Evolutionary conservation across 2,329 filamentous ascomycete species (phyloP).

Genomic region (Alternaria triticina): DNA sequence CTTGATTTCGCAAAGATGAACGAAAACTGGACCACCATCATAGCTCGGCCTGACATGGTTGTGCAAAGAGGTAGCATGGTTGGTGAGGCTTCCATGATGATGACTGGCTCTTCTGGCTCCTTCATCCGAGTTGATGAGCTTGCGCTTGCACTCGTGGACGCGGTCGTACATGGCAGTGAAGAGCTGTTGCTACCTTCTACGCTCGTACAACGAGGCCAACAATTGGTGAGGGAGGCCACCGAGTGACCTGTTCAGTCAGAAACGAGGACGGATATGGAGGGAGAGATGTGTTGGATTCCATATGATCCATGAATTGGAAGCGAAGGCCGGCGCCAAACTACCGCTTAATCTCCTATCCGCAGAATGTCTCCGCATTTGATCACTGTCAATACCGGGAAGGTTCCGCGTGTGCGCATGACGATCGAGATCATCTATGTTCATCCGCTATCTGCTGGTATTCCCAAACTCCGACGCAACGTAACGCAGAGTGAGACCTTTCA

Average conservation of each 20-base stretch:
- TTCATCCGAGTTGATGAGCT: constrained; percentile 27
- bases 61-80: constrained; percentile 11
- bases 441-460: constrained; percentile 7
- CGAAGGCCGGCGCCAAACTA: constrained; percentile 4
- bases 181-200: constrained; percentile 11
- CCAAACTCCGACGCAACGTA: constrained; percentile 12
- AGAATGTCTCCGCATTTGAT: not conserved
- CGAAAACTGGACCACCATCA: constrained; percentile 20
- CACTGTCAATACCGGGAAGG: not conserved
- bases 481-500: constrained; percentile 24
- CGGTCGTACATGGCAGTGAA: constrained; percentile 17
- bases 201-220: constrained; percentile 12
- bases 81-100: constrained; percentile 13
- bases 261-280: not conserved
- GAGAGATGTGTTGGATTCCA: not conserved
- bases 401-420: not conserved
- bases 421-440: not conserved
- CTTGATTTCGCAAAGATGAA: constrained; percentile 19
- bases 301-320: not conserved
- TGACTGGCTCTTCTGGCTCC: constrained; percentile 19
- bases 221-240: not conserved
- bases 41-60: constrained; percentile 20
- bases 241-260: not conserved
- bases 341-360: not conserved
- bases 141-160: constrained; percentile 18